These are phyloP conservation scores for Aspergillus homomorphus DNA, from an alignment of 495 filamentous ascomycete genomes.

Conservation along the genomic window DNA sequence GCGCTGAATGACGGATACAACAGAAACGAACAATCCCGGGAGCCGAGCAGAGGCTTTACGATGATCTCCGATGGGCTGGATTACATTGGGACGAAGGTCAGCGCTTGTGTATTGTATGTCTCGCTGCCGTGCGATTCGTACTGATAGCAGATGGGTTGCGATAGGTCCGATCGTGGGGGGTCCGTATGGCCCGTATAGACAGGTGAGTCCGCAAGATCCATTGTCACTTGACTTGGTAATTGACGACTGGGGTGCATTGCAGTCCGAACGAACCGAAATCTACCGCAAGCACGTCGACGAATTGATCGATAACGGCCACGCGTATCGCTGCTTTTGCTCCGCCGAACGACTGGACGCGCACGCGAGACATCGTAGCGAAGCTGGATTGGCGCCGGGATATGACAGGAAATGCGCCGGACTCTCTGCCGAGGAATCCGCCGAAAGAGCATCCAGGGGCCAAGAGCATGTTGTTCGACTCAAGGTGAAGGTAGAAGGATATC, in stretches of 20 bases:
- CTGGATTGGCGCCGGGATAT: constrained; percentile 65
- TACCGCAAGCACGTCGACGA: constrained; percentile 69
- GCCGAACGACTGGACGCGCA: constrained; percentile 63
- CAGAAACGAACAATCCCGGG: constrained; percentile 75
- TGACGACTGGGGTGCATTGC: not conserved
- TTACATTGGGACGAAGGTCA: constrained; percentile 90
- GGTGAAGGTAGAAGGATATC: constrained; percentile 60
- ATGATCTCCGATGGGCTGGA: constrained; percentile 85
- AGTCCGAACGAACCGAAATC: constrained; percentile 78
- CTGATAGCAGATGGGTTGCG: constrained; percentile 5
- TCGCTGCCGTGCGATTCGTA: not conserved
- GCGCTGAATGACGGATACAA: constrained; percentile 29
- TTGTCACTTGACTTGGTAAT: constrained; percentile 9
- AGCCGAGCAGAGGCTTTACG: constrained; percentile 70
- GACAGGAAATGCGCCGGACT: constrained; percentile 73
- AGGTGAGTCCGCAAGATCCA: constrained; percentile 48
- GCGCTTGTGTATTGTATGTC: not conserved
- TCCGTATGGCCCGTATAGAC: constrained; percentile 79
- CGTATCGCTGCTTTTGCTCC: constrained; percentile 92
- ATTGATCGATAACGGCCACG: constrained; percentile 67
- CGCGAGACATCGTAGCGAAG: constrained; percentile 54
- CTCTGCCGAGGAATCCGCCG: constrained; percentile 62
- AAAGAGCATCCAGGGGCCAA: constrained; percentile 64
- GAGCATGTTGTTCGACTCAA: constrained; percentile 75
- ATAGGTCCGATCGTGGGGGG: constrained; percentile 77